These are phyloP conservation scores for Pholiota microspora DNA, from an alignment of 768 basidiomycete species.

Conservation along the genomic window DNA sequence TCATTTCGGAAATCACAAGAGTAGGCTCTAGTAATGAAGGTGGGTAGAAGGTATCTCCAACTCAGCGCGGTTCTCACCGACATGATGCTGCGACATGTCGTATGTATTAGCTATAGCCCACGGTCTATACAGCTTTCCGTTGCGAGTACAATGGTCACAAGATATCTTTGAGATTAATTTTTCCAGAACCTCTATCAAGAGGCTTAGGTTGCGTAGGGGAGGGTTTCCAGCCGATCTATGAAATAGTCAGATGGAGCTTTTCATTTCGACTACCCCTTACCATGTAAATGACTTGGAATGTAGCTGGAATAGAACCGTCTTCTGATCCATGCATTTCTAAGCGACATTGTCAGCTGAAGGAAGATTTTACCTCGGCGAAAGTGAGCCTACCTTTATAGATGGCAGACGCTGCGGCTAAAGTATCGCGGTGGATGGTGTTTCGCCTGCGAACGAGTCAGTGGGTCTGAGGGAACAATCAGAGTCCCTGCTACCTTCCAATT, in stretches of 20 bases:
- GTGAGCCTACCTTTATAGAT: conserved; percentile 79
- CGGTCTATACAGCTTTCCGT: not conserved
- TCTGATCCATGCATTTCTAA: conserved; percentile 81
- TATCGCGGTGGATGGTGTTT: conserved; percentile 75
- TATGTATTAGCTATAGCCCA: not conserved
- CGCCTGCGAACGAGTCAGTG: conserved; percentile 40
- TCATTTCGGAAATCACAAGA: not conserved
- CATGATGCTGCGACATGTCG: not conserved
- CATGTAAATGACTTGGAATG: conserved; percentile 95
- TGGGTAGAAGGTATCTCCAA: not conserved
- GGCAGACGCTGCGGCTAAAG: conserved; percentile 84
- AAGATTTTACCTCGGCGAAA: not conserved
- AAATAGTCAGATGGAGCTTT: not conserved
- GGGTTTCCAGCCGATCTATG: conserved; percentile 47
- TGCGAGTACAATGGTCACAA: conserved; percentile 21
- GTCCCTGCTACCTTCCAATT: conserved; percentile 59
- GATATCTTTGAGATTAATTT: conserved; percentile 41
- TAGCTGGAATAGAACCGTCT: conserved; percentile 87
- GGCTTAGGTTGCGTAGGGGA: conserved; percentile 42
- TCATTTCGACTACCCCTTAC: conserved; percentile 34
- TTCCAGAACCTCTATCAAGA: conserved; percentile 43
- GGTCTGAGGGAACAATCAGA: not conserved
- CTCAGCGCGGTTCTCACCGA: not conserved
- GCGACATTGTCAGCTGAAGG: conserved; percentile 1
- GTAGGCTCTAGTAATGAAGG: not conserved